These are phyloP conservation scores for Microbotryomycetes sp. DNA, from an alignment of 1,284 basidiomycete species.

Conservation along the genomic window DNA sequence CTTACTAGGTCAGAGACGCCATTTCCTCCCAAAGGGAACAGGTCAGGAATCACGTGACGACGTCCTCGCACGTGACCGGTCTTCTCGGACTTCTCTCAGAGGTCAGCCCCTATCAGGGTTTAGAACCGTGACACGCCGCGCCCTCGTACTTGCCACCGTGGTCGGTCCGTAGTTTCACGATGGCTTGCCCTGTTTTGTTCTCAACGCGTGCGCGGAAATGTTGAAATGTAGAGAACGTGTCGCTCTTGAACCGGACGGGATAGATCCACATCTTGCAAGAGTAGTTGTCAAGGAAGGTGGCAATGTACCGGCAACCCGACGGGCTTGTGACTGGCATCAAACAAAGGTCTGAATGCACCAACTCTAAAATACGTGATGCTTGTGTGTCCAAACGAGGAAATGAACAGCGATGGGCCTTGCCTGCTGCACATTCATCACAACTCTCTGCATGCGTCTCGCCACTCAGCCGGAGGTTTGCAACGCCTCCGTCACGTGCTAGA, in stretches of 20 bases:
- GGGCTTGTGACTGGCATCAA: slow-evolving; percentile 34
- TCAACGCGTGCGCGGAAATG: slow-evolving; percentile 37
- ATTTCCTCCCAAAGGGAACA: neutral
- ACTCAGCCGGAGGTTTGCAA: too few relatives aligned
- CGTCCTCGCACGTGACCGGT: too few relatives aligned
- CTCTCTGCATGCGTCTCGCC: too few relatives aligned
- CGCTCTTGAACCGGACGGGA: slow-evolving; percentile 40
- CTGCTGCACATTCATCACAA: too few relatives aligned
- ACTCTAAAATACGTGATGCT: slow-evolving; percentile 1
- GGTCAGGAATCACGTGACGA: neutral
- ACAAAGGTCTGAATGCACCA: slow-evolving; percentile 43
- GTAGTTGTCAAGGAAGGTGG: slow-evolving; percentile 42
- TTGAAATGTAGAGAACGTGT: slow-evolving; percentile 38
- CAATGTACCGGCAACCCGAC: slow-evolving; percentile 39
- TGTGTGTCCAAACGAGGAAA: neutral
- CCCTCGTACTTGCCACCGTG: slow-evolving; percentile 39
- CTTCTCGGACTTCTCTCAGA: too few relatives aligned
- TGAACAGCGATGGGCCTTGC: too few relatives aligned
- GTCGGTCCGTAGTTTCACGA: slow-evolving; percentile 41
- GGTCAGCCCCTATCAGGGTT: neutral
- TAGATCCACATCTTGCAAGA: slow-evolving; percentile 31
- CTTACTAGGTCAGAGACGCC: too few relatives aligned
- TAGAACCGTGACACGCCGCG: slow-evolving; percentile 1
- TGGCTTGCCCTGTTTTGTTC: slow-evolving; percentile 28
- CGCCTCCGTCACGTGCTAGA: too few relatives aligned